Base-by-base conservation (phyloP, 495 filamentous ascomycete genomes). In the Letharia lupina region DNA sequence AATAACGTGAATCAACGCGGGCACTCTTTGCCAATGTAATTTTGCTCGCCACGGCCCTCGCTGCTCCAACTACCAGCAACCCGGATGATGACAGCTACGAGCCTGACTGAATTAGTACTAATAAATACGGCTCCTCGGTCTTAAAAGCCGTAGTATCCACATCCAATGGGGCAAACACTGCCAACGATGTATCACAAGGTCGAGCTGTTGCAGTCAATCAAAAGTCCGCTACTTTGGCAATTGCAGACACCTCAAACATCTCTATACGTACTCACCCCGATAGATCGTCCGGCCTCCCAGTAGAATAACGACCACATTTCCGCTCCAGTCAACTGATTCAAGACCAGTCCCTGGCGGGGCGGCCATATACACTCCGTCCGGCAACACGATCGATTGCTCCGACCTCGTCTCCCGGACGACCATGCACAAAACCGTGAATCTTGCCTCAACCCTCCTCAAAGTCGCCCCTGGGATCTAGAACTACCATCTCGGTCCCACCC, bases 391-490 rank as follows among this genome's bases (percentile, higher is more conserved):
- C 31, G 23, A 54, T 28, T 33, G 40, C 33, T 11, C 61, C 42
- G 41, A 63, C 45, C 39, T 63, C 40, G 16, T n/a, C n/a, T 8
- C 23, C n/a, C 63, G 58, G 59, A 67, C 57, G 50, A 40, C 40
- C 3, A 23, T 39, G 3, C 33, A 62, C 10, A 37, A n/a, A 44
- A 39, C 33, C 12, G 39, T 10, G 12, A 58, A 62, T 45, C 59
- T 57, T 9, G 31, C 41, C 3, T 67, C 65, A 18, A 67, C 63
- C 56, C 63, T 9, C 18, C 31, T 67, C 10, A 42, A 39, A 12
- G 42, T 67, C 2, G 23, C 60, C 16, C 41, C 45, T 6, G 65
- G 65, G 13, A 20, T 16, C 13, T 67, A 67, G 39, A 18, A 28
- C 31, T 63, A 63, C 23, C 23, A 33, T 28, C 61, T 47, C 40